phyloP scores from a whole-genome alignment of 2,329 filamentous ascomycete genomes.

The Colletotrichum sp. region DNA sequence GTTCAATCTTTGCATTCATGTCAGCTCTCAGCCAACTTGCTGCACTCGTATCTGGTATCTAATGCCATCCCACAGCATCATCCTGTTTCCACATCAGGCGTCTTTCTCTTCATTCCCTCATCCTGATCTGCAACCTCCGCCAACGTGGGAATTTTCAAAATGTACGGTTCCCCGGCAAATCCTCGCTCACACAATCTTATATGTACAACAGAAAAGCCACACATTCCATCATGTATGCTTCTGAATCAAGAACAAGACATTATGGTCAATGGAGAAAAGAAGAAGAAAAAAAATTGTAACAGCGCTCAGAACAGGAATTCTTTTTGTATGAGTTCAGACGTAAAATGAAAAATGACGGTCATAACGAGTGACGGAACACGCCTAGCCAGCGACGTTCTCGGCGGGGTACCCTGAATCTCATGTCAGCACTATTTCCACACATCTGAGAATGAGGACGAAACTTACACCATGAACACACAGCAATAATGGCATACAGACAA shows the following conservation, averaged over 20 bases:
- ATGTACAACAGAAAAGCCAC: not conserved
- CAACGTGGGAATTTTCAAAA: not conserved
- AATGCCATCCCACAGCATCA: not conserved
- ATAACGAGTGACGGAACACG: not conserved
- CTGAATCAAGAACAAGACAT: constrained; percentile 2
- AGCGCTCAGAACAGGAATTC: not conserved
- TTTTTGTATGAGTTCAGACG: not conserved
- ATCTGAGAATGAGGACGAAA: constrained; percentile 6
- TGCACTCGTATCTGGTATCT: not conserved
- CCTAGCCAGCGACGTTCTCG: constrained; percentile 11
- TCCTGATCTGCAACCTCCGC: not conserved
- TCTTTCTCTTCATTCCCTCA: not conserved
- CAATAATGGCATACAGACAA: constrained; percentile 81
- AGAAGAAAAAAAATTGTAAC: not conserved
- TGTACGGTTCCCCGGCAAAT: not conserved
- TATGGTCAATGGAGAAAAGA: not conserved
- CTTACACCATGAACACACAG: constrained; percentile 68
- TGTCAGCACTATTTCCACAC: not conserved
- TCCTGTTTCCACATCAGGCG: not conserved
- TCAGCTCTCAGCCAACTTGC: not conserved
- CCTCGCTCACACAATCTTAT: not conserved
- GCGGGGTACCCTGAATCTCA: not conserved
- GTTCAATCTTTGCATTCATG: not conserved
- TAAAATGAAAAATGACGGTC: not conserved
- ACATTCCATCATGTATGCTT: not conserved